A percentile compares a stretch with the other conserved stretches of the same genome.
Evolutionary conservation across 2,329 filamentous ascomycete genomes (phyloP).

Genomic region (Fusarium hostae): DNA sequence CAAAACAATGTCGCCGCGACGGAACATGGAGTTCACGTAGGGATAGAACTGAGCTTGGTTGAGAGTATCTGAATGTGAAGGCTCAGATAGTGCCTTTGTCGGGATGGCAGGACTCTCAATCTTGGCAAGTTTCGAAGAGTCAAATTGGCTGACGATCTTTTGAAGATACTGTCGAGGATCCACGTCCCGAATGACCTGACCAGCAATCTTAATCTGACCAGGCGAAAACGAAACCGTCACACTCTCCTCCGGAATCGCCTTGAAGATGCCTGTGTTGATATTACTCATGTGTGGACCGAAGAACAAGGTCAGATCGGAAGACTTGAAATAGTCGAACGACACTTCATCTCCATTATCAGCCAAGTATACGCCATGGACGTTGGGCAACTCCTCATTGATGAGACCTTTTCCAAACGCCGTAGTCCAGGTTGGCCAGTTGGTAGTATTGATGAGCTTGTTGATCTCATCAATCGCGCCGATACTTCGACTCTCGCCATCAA

Average conservation of each 20-base stretch:
- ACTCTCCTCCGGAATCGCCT: background rate
- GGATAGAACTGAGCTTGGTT: constrained; percentile 7
- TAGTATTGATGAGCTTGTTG: background rate
- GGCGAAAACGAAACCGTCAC: constrained; percentile 1
- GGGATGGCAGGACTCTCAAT: background rate
- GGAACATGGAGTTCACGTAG: constrained; percentile 15
- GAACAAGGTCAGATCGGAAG: constrained; percentile 7
- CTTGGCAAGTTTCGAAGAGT: constrained; percentile 1
- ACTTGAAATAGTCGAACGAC: constrained; percentile 1
- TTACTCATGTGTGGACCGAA: constrained; percentile 16
- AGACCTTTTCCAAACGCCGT: constrained; percentile 15
- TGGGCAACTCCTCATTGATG: constrained; percentile 1
- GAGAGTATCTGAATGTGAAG: background rate
- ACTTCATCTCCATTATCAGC: background rate
- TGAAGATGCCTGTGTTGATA: constrained; percentile 13
- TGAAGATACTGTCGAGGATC: background rate
- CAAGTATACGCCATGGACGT: constrained; percentile 12
- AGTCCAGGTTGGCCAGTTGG: constrained; percentile 11
- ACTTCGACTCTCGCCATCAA: constrained; percentile 12
- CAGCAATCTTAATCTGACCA: background rate
- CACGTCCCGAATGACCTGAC: background rate
- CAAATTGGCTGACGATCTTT: background rate
- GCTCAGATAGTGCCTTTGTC: background rate
- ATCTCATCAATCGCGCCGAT: background rate
- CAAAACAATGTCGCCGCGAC: background rate